Evolutionary conservation across 331 rosid species (phyloP), one percentile per base, ranked within the genome.

Genomic region (Prunus yedoensis): DNA sequence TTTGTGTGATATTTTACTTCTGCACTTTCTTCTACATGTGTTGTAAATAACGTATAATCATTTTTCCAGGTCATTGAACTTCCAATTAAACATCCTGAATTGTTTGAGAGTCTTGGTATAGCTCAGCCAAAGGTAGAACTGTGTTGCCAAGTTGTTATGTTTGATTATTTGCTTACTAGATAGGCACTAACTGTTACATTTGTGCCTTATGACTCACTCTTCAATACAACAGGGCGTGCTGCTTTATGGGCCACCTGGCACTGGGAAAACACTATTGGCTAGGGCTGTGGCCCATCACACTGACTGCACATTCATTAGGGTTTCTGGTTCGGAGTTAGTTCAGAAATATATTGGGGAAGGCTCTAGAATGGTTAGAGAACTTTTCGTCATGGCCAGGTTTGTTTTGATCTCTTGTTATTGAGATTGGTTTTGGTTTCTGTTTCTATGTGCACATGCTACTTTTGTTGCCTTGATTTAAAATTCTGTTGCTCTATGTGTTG

Each of bases 271-370:
- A 15, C 85, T 95, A 78, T 70, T 95, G 97, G 98, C 99, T 72
- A 89, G 99, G 83, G 99, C 99, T 21, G 97, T 95, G 74, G 99
- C 99, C 11, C 99, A 95, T 82, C 99, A 95, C 61, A 95, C 99
- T 5, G 99, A 95, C 69, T 95, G 99, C 80, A 95, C 99, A 18
- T 95, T 95, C 82, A 95, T 95, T 90, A 92, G 99, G 88, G 97
- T 95, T 78, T 95, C 99, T 77, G 99, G 99, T 64, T 90, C 99
- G 59, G 99, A 90, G 74, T 79, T 95, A 56, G 99, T 95, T 69
- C 99, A 95, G 87, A 95, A 95, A 79, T 95, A 95, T 87, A 95
- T 95, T 77, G 99, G 99, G 77, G 99, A 95, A 85, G 99, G 99
- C 50, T 95, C 99, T 49, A 87, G 99, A 89, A 95, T 95, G 99